Percentiles rank a stretch among this genome's conserved stretches.
Evolutionary conservation across 805 yeast species (phyloP).

Genomic region (Lachancea lanzarotensis): DNA sequence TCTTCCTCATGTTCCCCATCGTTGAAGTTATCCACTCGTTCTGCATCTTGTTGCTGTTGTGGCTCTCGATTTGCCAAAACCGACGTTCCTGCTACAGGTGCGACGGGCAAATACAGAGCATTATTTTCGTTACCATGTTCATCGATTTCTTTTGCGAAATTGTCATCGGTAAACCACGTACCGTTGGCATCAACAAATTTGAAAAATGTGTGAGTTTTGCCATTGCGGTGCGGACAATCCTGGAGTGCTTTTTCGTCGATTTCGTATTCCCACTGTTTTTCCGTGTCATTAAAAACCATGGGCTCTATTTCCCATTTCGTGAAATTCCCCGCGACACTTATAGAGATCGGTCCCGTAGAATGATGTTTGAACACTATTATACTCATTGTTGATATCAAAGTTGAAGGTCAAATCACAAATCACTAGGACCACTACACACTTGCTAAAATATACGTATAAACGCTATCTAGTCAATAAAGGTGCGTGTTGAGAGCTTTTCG

Average conservation of each 20-base stretch:
- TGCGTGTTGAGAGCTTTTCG: no score
- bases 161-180: conserved; percentile 28
- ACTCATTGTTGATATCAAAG: background rate
- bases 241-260: conserved; percentile 20
- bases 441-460: no score
- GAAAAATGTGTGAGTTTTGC: conserved; percentile 16
- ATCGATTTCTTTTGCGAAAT: conserved; percentile 31
- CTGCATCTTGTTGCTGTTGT: background rate
- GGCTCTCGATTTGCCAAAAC: background rate
- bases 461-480: no score
- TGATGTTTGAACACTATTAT: conserved; percentile 8
- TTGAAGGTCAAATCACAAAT: no score
- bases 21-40: background rate
- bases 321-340: conserved; percentile 36
- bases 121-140: conserved; percentile 35
- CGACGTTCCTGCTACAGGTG: background rate
- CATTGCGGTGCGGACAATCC: conserved; percentile 16
- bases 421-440: no score
- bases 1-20: background rate
- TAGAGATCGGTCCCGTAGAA: conserved; percentile 9
- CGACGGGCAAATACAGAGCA: conserved; percentile 19
- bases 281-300: conserved; percentile 14
- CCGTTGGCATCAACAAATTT: conserved; percentile 26
- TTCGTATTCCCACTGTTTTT: conserved; percentile 23
- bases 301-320: conserved; percentile 29